Conservation (phyloP, 1,284 basidiomycete genomes). For the Somion occarium region DNA sequence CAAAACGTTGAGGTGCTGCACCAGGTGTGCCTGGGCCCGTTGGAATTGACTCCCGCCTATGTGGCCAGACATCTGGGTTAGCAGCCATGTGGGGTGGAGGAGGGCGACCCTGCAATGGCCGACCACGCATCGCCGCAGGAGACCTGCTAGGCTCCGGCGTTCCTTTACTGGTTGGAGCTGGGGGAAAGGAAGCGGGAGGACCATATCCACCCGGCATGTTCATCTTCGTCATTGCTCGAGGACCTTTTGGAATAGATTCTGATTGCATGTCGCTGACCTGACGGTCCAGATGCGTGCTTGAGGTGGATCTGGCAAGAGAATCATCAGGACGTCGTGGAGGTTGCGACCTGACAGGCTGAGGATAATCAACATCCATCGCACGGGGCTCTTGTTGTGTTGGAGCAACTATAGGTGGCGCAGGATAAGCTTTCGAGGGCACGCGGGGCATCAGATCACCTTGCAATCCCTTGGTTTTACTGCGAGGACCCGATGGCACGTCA, state of each 20-base stretch:
- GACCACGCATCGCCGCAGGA: neutral
- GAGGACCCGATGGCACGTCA: constrained; percentile 17
- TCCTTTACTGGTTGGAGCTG: neutral
- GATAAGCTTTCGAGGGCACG: constrained; percentile 15
- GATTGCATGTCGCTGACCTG: constrained; percentile 22
- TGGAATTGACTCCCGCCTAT: neutral
- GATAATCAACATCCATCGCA: constrained; percentile 17
- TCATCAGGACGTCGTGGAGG: constrained; percentile 10
- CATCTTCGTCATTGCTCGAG: constrained; percentile 31
- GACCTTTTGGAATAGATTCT: constrained; percentile 29
- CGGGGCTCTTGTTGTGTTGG: constrained; percentile 2
- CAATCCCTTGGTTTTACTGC: constrained; percentile 13
- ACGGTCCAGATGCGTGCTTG: constrained; percentile 16
- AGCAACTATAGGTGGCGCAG: neutral
- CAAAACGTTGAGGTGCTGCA: neutral
- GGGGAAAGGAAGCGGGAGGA: neutral
- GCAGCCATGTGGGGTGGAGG: neutral
- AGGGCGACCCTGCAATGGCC: neutral
- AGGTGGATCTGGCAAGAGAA: constrained; percentile 16
- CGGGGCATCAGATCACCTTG: constrained; percentile 8
- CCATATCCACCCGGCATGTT: neutral
- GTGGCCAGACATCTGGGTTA: neutral
- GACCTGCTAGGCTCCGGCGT: neutral
- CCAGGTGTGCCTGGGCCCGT: neutral
- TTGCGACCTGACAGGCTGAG: constrained; percentile 11